These are phyloP conservation scores for Daldinia loculata DNA, from an alignment of 495 filamentous ascomycete species.

Conservation along the genomic window DNA sequence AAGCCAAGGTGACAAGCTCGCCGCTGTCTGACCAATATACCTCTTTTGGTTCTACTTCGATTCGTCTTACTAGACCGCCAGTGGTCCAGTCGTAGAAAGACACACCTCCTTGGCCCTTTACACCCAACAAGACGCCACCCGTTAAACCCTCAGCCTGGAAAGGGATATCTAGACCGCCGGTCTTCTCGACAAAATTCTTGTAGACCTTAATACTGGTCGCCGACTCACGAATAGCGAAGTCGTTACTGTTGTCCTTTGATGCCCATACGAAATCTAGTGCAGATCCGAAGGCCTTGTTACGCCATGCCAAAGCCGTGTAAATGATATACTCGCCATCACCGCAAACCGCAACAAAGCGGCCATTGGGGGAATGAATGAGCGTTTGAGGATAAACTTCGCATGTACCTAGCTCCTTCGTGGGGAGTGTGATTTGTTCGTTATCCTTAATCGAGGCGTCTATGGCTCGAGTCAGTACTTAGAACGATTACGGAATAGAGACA, in stretches of 20 bases:
- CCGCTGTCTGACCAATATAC: constrained; percentile 98
- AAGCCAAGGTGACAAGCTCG: constrained; percentile 90
- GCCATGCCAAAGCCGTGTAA: constrained; percentile 95
- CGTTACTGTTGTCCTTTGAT: constrained; percentile 96
- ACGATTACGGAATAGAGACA: neutral
- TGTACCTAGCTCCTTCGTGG: constrained; percentile 91
- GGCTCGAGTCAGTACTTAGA: constrained; percentile 17
- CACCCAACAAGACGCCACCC: constrained; percentile 91
- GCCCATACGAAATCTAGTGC: constrained; percentile 98
- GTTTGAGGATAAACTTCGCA: constrained; percentile 98
- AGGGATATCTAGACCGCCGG: constrained; percentile 88
- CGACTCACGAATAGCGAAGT: constrained; percentile 96
- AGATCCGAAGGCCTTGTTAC: constrained; percentile 96
- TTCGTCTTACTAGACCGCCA: constrained; percentile 86
- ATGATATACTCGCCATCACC: constrained; percentile 97
- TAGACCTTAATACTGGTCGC: constrained; percentile 93
- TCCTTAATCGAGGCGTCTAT: constrained; percentile 83
- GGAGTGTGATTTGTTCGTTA: constrained; percentile 81
- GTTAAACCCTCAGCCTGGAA: constrained; percentile 94
- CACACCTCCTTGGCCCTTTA: constrained; percentile 92
- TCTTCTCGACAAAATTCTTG: constrained; percentile 96
- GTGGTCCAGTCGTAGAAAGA: constrained; percentile 97
- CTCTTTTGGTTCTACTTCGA: constrained; percentile 92
- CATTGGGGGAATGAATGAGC: constrained; percentile 94
- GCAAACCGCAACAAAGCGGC: constrained; percentile 95